Evolutionary conservation across 108 stramenopile genomes (phyloP).

Genomic region (Parietichytrium sp.): DNA sequence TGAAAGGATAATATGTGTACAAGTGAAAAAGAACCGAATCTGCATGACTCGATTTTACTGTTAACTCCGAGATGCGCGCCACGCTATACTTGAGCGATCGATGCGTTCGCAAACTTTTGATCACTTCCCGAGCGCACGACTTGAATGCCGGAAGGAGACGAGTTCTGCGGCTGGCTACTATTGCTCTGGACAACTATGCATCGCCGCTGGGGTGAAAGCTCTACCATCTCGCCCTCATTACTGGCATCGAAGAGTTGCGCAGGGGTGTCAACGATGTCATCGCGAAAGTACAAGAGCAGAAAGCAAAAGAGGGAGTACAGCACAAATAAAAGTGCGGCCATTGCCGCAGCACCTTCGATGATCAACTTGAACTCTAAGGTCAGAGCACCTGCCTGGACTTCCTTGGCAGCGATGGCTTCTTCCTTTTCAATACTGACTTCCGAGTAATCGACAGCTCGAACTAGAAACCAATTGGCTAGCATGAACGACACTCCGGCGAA

Average conservation of each 20-base stretch:
- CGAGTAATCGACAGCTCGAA: not conserved
- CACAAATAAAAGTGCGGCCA: not conserved
- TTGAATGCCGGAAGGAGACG: too few species aligned
- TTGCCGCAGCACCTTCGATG: not conserved
- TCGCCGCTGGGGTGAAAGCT: too few species aligned
- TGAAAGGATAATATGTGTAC: not conserved
- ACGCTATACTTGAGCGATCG: too few species aligned
- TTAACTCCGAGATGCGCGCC: too few species aligned
- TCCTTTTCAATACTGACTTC: not conserved
- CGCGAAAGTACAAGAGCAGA: not conserved
- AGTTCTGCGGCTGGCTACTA: too few species aligned
- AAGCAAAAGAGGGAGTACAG: not conserved
- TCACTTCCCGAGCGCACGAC: too few species aligned
- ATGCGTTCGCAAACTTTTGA: too few species aligned
- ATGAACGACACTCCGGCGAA: not conserved
- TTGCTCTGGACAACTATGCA: too few species aligned
- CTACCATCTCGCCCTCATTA: too few species aligned
- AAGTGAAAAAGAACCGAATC: too few species aligned
- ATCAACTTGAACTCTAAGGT: not conserved
- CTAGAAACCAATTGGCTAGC: not conserved
- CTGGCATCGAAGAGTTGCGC: too few species aligned
- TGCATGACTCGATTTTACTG: too few species aligned
- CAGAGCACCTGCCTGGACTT: not conserved
- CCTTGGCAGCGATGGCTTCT: not conserved
- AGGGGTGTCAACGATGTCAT: not conserved